A percentile compares a stretch with the other conserved stretches of the same genome.
phyloP scores from a whole-genome alignment of 2,329 filamentous ascomycete species.

The Colletotrichum tamarilloi region DNA sequence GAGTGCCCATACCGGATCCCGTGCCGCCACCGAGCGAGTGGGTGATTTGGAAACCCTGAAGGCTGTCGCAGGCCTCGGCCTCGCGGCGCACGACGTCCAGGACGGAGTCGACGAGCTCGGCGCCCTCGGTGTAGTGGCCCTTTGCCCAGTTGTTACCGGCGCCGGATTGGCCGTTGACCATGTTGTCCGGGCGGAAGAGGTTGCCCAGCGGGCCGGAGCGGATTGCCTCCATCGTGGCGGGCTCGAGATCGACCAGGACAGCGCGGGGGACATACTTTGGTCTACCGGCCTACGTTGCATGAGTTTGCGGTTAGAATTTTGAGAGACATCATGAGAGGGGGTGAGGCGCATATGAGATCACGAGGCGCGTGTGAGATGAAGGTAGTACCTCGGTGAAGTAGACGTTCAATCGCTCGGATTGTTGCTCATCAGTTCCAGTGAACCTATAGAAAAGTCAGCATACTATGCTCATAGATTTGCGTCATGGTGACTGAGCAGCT shows the following conservation, averaged over 20 bases:
- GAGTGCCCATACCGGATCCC: slow-evolving; percentile 99
- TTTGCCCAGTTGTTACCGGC: slow-evolving; percentile 99
- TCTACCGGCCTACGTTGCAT: slow-evolving; percentile 76
- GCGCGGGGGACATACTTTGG: slow-evolving; percentile 99
- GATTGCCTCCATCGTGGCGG: slow-evolving; percentile 99
- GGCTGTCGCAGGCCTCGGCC: slow-evolving; percentile 98
- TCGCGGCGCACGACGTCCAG: slow-evolving; percentile 98
- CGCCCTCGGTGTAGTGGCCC: slow-evolving; percentile 99
- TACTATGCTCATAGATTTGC: neutral
- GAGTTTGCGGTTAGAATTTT: neutral
- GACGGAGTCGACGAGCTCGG: slow-evolving; percentile 97
- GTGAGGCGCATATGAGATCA: neutral
- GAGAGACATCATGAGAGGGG: neutral
- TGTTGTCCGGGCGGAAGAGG: slow-evolving; percentile 99
- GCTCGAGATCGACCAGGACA: slow-evolving; percentile 98
- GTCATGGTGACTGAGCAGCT: neutral
- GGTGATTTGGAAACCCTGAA: slow-evolving; percentile 99
- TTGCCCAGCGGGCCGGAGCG: slow-evolving; percentile 97
- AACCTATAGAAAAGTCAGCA: slow-evolving; percentile 68
- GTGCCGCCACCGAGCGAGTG: slow-evolving; percentile 99
- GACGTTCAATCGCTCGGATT: slow-evolving; percentile 99
- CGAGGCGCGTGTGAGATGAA: slow-evolving; percentile 36
- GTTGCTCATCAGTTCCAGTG: slow-evolving; percentile 96
- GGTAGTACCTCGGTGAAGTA: slow-evolving; percentile 84
- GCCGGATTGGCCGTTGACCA: slow-evolving; percentile 98